phyloP scores from a whole-genome alignment of 192 early-diverging fungal genomes.

The Coemansia sp. region DNA sequence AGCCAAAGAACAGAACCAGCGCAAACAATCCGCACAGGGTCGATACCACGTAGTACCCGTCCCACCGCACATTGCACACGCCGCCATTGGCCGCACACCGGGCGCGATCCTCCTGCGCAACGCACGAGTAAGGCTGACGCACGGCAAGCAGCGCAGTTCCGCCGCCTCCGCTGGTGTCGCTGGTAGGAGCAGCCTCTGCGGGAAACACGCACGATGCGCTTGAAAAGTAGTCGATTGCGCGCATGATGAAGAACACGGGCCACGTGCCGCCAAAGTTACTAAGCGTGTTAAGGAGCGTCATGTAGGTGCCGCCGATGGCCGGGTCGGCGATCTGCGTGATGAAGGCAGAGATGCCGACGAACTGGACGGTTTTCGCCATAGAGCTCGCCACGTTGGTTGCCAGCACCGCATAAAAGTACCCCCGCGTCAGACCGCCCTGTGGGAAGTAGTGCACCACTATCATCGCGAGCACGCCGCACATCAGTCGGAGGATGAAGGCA shows the following conservation, averaged over 20 bases:
- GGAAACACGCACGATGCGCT: slow-evolving; percentile 69
- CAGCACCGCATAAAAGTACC: slow-evolving; percentile 82
- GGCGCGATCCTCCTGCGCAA: slow-evolving; percentile 62
- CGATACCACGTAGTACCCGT: slow-evolving; percentile 89
- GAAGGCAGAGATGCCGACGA: slow-evolving; percentile 94
- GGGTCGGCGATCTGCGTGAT: slow-evolving; percentile 96
- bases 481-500: slow-evolving; percentile 85
- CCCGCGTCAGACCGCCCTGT: slow-evolving; percentile 57
- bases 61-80: slow-evolving; percentile 65
- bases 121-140: slow-evolving; percentile 58
- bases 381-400: slow-evolving; percentile 77
- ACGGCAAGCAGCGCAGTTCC: background rate
- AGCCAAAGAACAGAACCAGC: slow-evolving; percentile 56
- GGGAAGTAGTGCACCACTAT: slow-evolving; percentile 81
- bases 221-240: slow-evolving; percentile 89
- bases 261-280: slow-evolving; percentile 98
- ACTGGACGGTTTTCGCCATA: slow-evolving; percentile 91
- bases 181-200: slow-evolving; percentile 27
- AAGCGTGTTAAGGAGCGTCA: slow-evolving; percentile 90
- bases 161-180: background rate
- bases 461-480: slow-evolving; percentile 82
- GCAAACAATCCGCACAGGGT: slow-evolving; percentile 73
- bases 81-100: slow-evolving; percentile 68
- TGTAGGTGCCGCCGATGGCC: slow-evolving; percentile 87
- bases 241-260: slow-evolving; percentile 92